Base-by-base conservation (phyloP, 1,284 basidiomycete species). In the Fomitopsis pinicola region DNA sequence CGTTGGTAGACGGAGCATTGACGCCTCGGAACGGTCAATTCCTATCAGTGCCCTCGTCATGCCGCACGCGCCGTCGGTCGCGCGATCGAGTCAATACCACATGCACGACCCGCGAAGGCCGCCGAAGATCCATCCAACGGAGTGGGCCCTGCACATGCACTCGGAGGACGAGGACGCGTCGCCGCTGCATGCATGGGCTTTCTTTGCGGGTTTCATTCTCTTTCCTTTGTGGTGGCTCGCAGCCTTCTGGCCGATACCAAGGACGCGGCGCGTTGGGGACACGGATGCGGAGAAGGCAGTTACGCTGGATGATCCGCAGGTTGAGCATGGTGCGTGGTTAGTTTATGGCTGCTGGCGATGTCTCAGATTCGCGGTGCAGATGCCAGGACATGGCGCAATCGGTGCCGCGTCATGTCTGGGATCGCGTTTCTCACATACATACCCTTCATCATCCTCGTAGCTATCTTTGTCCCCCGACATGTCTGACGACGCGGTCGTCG, bases 211-310 rank as follows among this genome's bases (percentile, higher is more conserved):
- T 9, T 91, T 91, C 68, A 66, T 90, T 12, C 58, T 89, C 38
- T 91, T 91, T 65, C 87, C 88, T n/a, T 52, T 89, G 14, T 91
- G 89, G 89, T 92, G 89, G 87, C 67, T 84, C 61, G 87, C 85
- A n/a, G 79, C 82, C 12, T 77, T 89, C 64, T 77, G 84, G 66
- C 76, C 76, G 30, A 81, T 86, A 40, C 87, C 86, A 14, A 75
- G 72, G 67, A 92, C 88, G 50, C 78, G 89, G 65, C 77, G 78
- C 45, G 78, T 87, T 35, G 87, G 84, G 28, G 84, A 77, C 38
- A 76, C 77, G 46, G 83, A 84, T 63, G 78, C 77, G 57, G 89
- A 89, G 75, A 90, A 89, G 69, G 86, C 82, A 12, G 87, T 91
- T 9, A 76, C 85, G 22, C 75, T 91, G 48, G 89, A 91, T 68